phyloP scores from a whole-genome alignment of 1,284 basidiomycete genomes.

The Ustilago nuda region DNA sequence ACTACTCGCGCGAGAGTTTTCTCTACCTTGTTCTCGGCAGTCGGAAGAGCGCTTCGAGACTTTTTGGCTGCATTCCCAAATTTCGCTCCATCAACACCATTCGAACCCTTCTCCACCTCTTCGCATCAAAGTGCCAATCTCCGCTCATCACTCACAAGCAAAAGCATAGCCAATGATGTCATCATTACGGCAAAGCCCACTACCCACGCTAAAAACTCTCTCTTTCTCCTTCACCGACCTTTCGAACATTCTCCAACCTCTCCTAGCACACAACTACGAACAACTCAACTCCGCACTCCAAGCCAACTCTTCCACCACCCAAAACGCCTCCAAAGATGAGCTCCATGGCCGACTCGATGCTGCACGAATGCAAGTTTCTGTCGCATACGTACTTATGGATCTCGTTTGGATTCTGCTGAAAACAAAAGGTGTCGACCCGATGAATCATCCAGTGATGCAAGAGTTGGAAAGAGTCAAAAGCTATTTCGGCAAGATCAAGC shows the following conservation, averaged over 20 bases:
- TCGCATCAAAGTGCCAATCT: background rate
- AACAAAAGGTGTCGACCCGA: constrained; percentile 52
- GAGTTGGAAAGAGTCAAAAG: constrained; percentile 59
- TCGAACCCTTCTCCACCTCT: background rate
- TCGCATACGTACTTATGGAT: constrained; percentile 58
- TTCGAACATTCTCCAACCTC: constrained; percentile 21
- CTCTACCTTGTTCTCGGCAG: constrained; percentile 18
- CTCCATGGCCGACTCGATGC: constrained; percentile 54
- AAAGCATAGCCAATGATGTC: constrained; percentile 31
- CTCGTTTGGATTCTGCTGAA: constrained; percentile 62
- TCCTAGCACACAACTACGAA: constrained; percentile 37
- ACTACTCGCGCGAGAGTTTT: constrained; percentile 29
- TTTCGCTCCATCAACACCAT: constrained; percentile 26
- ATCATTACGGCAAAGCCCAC: constrained; percentile 35
- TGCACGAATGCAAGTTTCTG: constrained; percentile 51
- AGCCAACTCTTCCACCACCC: constrained; percentile 13
- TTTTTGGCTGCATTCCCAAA: constrained; percentile 20
- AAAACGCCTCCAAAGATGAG: constrained; percentile 23
- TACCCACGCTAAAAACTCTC: constrained; percentile 37
- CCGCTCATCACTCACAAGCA: background rate
- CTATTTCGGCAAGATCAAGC: constrained; percentile 59
- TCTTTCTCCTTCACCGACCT: constrained; percentile 35
- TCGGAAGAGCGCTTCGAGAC: constrained; percentile 13
- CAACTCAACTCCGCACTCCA: constrained; percentile 33
- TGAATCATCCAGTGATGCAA: constrained; percentile 51